Conservation (phyloP, 768 basidiomycete species). For the Scleroderma citrinum region DNA sequence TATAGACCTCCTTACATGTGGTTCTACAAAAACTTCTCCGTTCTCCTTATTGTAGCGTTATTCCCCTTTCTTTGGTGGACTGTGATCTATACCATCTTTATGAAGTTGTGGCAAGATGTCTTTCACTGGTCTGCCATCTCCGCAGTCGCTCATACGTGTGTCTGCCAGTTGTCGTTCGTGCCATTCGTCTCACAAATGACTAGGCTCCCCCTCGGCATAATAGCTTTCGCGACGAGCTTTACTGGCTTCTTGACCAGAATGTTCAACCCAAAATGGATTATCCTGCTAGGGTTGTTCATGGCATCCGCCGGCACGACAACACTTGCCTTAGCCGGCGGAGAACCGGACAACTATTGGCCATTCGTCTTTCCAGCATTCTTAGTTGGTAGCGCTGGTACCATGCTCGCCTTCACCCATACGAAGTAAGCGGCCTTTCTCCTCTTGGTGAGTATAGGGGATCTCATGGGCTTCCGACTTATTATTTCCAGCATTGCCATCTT, state of each 20-base stretch:
- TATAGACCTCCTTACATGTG: constrained; percentile 38
- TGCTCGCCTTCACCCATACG: constrained; percentile 41
- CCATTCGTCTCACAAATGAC: constrained; percentile 3
- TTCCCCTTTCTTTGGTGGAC: constrained; percentile 40
- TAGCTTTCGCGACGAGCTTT: constrained; percentile 32
- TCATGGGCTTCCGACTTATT: neutral
- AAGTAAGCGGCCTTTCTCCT: constrained; percentile 32
- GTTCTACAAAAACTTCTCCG: constrained; percentile 36
- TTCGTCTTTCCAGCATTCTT: constrained; percentile 45
- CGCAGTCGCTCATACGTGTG: constrained; percentile 36
- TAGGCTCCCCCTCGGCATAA: constrained; percentile 38
- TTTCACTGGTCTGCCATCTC: constrained; percentile 38
- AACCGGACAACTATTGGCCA: constrained; percentile 39
- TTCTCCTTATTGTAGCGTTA: constrained; percentile 34
- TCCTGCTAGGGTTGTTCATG: constrained; percentile 36
- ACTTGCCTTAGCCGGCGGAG: constrained; percentile 37
- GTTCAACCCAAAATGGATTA: constrained; percentile 39
- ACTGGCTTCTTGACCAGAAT: constrained; percentile 34
- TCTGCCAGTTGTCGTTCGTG: neutral
- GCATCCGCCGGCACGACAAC: constrained; percentile 35
- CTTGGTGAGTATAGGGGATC: neutral
- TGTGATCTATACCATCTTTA: constrained; percentile 28
- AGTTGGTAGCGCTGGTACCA: constrained; percentile 41
- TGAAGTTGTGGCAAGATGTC: constrained; percentile 36
- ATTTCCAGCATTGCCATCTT: constrained; percentile 43